Conservation (phyloP, 2,329 filamentous ascomycete genomes). For the Pseudocercospora pini-densiflorae region DNA sequence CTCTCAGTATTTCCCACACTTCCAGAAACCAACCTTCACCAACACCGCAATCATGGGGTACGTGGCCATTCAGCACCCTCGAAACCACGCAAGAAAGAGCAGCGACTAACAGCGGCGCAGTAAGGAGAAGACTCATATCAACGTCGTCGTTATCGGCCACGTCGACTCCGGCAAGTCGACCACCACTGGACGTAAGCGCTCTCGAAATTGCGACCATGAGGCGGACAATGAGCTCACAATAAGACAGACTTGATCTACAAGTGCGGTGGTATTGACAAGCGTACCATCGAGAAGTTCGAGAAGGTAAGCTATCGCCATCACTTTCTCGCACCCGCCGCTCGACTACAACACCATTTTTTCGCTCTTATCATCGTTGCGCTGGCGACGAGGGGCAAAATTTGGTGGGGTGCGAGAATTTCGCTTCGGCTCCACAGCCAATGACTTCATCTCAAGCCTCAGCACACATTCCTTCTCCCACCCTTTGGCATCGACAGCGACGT, state of each 20-base stretch:
- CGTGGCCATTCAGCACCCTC: slow-evolving; percentile 40
- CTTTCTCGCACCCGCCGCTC: slow-evolving; percentile 1
- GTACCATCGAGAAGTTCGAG: slow-evolving; percentile 99
- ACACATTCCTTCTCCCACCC: slow-evolving; percentile 9
- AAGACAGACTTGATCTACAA: slow-evolving; percentile 98
- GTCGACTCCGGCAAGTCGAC: slow-evolving; percentile 99
- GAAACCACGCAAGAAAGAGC: slow-evolving; percentile 15
- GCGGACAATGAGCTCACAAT: slow-evolving; percentile 54
- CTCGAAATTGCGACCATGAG: slow-evolving; percentile 33
- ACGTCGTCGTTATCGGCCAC: slow-evolving; percentile 98
- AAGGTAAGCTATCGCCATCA: slow-evolving; percentile 67
- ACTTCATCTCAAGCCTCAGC: slow-evolving; percentile 21
- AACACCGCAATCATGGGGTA: slow-evolving; percentile 65
- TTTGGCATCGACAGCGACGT: neutral
- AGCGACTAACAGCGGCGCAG: slow-evolving; percentile 56
- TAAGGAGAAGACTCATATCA: slow-evolving; percentile 95
- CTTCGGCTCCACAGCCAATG: slow-evolving; percentile 25
- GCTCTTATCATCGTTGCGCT: slow-evolving; percentile 23
- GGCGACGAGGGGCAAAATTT: slow-evolving; percentile 30
- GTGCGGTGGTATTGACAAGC: slow-evolving; percentile 99
- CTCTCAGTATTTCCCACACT: slow-evolving; percentile 26
- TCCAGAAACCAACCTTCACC: slow-evolving; percentile 29
- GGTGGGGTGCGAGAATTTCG: slow-evolving; percentile 33
- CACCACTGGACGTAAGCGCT: slow-evolving; percentile 76
- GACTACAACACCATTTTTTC: slow-evolving; percentile 15